A percentile compares a stretch with the other conserved stretches of the same genome.
phyloP scores from a whole-genome alignment of 2,329 filamentous ascomycete species.

The Diaporthe amygdali region DNA sequence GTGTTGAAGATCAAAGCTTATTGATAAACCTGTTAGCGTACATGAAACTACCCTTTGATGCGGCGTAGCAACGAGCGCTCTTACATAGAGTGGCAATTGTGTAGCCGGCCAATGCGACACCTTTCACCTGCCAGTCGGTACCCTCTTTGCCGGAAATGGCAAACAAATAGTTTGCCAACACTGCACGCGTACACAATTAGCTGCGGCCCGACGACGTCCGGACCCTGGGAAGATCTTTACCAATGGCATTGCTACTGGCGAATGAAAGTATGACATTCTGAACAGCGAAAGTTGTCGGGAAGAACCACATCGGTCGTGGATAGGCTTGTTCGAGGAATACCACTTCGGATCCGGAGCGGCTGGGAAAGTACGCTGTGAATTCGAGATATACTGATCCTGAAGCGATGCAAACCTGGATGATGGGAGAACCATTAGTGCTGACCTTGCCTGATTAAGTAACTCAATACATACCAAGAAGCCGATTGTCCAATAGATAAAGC shows the following conservation, averaged over 20 bases:
- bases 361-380: slow-evolving; percentile 69
- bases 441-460: rapidly evolving
- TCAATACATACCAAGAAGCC: slow-evolving; percentile 45
- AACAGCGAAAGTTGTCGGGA: slow-evolving; percentile 68
- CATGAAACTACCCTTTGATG: no score
- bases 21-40: not conserved
- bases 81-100: slow-evolving; percentile 58
- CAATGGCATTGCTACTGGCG: slow-evolving; percentile 68
- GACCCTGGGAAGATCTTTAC: slow-evolving; percentile 30
- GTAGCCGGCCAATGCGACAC: slow-evolving; percentile 68
- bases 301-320: slow-evolving; percentile 66
- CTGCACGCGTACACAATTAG: slow-evolving; percentile 34
- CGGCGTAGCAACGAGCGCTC: not conserved
- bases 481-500: slow-evolving; percentile 68
- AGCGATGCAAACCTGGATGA: slow-evolving; percentile 61
- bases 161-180: slow-evolving; percentile 68
- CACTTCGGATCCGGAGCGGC: slow-evolving; percentile 68
- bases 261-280: slow-evolving; percentile 69
- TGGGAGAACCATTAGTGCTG: slow-evolving; percentile 44
- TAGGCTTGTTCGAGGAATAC: slow-evolving; percentile 74
- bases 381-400: slow-evolving; percentile 67
- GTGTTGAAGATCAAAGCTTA: slow-evolving; percentile 51
- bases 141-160: slow-evolving; percentile 55
- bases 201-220: rapidly evolving
- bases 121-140: slow-evolving; percentile 69